Conservation (phyloP, 495 filamentous ascomycete species). For the Xylaria scruposa region DNA sequence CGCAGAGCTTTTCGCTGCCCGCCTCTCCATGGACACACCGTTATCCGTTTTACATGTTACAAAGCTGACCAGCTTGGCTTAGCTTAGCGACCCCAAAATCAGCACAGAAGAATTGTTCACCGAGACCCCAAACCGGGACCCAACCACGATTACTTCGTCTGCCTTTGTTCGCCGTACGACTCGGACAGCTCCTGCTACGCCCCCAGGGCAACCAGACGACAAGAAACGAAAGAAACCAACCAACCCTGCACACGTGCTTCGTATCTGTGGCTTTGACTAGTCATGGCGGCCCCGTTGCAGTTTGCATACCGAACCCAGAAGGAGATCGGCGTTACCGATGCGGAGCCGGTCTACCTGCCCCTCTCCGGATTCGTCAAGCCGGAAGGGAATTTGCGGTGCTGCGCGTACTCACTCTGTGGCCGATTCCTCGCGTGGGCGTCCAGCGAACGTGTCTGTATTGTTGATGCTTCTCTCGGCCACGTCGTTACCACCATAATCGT, state of each 20-base stretch:
- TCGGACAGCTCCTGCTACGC: constrained; percentile 1
- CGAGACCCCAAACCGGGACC: not conserved
- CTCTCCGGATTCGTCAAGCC: constrained; percentile 87
- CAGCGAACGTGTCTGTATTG: constrained; percentile 81
- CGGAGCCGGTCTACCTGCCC: constrained; percentile 83
- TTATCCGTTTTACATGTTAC: not conserved
- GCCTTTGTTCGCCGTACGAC: constrained; percentile 3
- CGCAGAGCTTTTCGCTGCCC: not conserved
- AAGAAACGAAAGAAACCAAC: constrained; percentile 40
- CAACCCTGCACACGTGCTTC: constrained; percentile 32
- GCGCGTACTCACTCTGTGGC: constrained; percentile 91
- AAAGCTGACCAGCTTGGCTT: constrained; percentile 14
- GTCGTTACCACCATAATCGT: constrained; percentile 75
- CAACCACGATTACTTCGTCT: not conserved
- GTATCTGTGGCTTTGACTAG: constrained; percentile 78
- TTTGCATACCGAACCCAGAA: constrained; percentile 96
- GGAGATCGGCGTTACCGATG: constrained; percentile 91
- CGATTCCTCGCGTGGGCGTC: constrained; percentile 96
- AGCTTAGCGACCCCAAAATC: not conserved
- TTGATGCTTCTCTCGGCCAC: constrained; percentile 82
- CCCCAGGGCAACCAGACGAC: constrained; percentile 21
- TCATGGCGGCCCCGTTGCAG: constrained; percentile 90
- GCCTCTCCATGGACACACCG: not conserved
- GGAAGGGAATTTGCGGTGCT: constrained; percentile 93
- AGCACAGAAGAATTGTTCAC: constrained; percentile 16